Conservation (phyloP, 2,329 filamentous ascomycete genomes). For the Fonsecaea erecta region DNA sequence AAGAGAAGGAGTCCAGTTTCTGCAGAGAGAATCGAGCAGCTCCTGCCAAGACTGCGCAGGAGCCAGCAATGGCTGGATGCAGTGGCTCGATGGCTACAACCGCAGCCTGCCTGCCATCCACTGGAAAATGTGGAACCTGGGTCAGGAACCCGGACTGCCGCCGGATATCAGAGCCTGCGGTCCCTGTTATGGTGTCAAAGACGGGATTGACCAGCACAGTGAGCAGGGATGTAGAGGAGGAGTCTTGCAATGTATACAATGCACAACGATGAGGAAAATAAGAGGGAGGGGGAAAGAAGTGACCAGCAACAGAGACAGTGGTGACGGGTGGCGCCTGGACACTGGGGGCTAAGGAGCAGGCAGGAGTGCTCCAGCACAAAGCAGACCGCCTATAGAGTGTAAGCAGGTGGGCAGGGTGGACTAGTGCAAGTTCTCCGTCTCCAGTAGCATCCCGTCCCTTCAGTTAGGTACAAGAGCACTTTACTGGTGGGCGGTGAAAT, state of each 20-base stretch:
- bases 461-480: no score
- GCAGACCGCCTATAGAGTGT: no score
- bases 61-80: background rate
- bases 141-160: background rate
- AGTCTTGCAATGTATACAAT: background rate
- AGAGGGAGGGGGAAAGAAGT: no score
- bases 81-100: conserved; percentile 7
- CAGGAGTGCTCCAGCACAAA: no score
- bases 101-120: conserved; percentile 17
- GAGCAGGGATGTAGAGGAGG: background rate
- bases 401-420: background rate
- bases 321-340: no score
- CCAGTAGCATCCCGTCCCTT: background rate
- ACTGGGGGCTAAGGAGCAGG: no score
- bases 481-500: background rate
- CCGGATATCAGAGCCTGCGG: background rate
- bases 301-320: no score
- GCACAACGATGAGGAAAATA: background rate
- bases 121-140: conserved; percentile 7
- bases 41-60: conserved; percentile 18
- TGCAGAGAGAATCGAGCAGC: conserved; percentile 10
- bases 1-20: conserved; percentile 16
- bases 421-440: background rate
- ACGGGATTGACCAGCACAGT: background rate
- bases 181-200: background rate